Conservation (phyloP, 768 basidiomycete species). For the Hortiboletus flavorubellus region DNA sequence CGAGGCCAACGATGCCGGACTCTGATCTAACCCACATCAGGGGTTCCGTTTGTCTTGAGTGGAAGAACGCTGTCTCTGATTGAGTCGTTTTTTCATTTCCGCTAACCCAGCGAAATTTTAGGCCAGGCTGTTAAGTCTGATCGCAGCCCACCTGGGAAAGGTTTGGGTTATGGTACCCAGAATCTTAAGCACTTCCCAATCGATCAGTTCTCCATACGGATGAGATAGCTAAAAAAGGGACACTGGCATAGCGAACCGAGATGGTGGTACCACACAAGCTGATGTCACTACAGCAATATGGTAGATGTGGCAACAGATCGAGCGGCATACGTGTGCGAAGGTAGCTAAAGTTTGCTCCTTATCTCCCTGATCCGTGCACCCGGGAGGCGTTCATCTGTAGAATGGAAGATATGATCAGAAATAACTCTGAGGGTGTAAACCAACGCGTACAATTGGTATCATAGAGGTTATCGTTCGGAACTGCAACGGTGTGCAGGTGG, state of each 20-base stretch:
- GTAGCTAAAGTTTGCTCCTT: slow-evolving; percentile 37
- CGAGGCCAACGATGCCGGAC: background rate
- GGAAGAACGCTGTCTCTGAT: background rate
- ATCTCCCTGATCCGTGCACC: slow-evolving; percentile 40
- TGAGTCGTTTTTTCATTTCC: slow-evolving; percentile 5
- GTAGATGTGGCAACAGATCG: background rate
- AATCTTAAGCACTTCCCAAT: background rate
- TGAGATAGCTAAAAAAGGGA: background rate
- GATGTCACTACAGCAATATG: background rate
- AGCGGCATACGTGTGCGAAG: background rate
- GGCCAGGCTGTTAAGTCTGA: background rate
- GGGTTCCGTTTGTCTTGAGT: slow-evolving; percentile 18
- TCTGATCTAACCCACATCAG: slow-evolving; percentile 7
- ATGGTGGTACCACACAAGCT: background rate
- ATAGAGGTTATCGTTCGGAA: slow-evolving; percentile 74
- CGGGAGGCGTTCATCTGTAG: slow-evolving; percentile 42
- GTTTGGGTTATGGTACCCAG: background rate
- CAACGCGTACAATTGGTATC: slow-evolving; percentile 70
- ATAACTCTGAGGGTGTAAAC: background rate
- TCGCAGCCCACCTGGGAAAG: background rate
- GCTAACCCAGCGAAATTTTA: background rate
- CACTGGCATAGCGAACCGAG: background rate
- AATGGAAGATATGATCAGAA: slow-evolving; percentile 5
- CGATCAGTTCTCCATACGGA: background rate
- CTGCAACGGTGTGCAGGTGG: slow-evolving; percentile 57